These are phyloP conservation scores for Eucalyptus shirleyi DNA, from an alignment of 345 rosid species.

Conservation along the genomic window DNA sequence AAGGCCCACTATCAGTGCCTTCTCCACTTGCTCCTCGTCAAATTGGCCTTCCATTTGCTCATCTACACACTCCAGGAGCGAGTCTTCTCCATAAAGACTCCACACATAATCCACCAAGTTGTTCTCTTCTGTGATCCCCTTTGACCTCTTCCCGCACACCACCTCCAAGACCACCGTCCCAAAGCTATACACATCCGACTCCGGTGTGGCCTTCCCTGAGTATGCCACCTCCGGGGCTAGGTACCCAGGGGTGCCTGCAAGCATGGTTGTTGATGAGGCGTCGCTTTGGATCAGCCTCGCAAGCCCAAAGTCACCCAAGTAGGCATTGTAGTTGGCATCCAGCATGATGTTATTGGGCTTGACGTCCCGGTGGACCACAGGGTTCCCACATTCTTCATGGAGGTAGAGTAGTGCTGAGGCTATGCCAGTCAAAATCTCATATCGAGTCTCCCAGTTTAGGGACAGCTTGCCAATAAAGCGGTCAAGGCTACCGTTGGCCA, in stretches of 20 bases:
- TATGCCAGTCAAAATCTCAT: constrained; percentile 15
- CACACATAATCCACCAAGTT: constrained; percentile 22
- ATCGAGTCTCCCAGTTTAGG: constrained; percentile 16
- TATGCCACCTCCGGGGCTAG: constrained; percentile 16
- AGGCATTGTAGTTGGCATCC: constrained; percentile 17
- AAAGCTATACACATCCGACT: constrained; percentile 18
- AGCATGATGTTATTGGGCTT: constrained; percentile 30
- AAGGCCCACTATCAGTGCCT: constrained; percentile 6
- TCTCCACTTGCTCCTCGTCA: constrained; percentile 12
- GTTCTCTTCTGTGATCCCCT: constrained; percentile 12
- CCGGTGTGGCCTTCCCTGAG: constrained; percentile 16
- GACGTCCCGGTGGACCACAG: constrained; percentile 23
- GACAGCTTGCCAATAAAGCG: constrained; percentile 10
- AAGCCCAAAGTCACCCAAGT: constrained; percentile 20
- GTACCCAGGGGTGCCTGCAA: constrained; percentile 32
- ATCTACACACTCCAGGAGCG: constrained; percentile 8
- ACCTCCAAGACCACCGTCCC: constrained; percentile 26
- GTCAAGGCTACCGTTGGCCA: constrained; percentile 35
- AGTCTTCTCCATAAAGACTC: constrained; percentile 1
- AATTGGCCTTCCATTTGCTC: neutral
- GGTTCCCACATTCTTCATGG: constrained; percentile 24
- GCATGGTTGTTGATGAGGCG: constrained; percentile 16
- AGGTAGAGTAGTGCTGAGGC: constrained; percentile 32
- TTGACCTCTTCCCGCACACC: constrained; percentile 14
- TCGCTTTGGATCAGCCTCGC: constrained; percentile 18